A percentile compares a stretch with the other conserved stretches of the same genome.
These are phyloP conservation scores for Mikania micrantha DNA, from an alignment of 129 eudicot genomes.

Conservation along the genomic window DNA sequence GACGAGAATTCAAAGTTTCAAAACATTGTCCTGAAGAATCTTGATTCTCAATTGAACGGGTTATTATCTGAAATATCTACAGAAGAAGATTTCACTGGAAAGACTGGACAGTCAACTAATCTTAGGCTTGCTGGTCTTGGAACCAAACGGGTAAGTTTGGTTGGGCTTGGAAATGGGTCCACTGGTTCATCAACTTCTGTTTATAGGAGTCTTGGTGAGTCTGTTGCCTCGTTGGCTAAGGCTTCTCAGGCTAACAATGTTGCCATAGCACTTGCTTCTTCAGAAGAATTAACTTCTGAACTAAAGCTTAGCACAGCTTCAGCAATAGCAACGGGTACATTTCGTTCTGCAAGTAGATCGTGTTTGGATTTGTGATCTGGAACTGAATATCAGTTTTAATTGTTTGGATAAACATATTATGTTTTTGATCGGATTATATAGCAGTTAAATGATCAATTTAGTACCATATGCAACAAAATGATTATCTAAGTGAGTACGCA, in stretches of 20 bases:
- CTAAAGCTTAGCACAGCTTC: constrained; percentile 58
- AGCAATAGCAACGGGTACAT: constrained; percentile 72
- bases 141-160: constrained; percentile 73
- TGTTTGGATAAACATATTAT: neutral
- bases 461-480: neutral
- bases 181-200: constrained; percentile 31
- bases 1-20: constrained; percentile 68
- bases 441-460: neutral
- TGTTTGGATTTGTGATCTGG: neutral
- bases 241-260: constrained; percentile 80
- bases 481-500: neutral
- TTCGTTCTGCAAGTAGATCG: neutral
- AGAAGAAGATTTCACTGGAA: constrained; percentile 96
- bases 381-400: neutral
- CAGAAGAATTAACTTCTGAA: constrained; percentile 55
- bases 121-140: constrained; percentile 76
- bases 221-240: constrained; percentile 81
- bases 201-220: constrained; percentile 81
- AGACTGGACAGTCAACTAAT: constrained; percentile 71
- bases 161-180: constrained; percentile 68
- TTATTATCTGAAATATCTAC: constrained; percentile 68
- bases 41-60: constrained; percentile 69
- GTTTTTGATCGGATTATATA: neutral
- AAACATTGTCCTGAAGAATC: constrained; percentile 49
- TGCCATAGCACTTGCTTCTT: constrained; percentile 80